Conservation (phyloP, 2,329 filamentous ascomycete species). For the Xylaria sp. region DNA sequence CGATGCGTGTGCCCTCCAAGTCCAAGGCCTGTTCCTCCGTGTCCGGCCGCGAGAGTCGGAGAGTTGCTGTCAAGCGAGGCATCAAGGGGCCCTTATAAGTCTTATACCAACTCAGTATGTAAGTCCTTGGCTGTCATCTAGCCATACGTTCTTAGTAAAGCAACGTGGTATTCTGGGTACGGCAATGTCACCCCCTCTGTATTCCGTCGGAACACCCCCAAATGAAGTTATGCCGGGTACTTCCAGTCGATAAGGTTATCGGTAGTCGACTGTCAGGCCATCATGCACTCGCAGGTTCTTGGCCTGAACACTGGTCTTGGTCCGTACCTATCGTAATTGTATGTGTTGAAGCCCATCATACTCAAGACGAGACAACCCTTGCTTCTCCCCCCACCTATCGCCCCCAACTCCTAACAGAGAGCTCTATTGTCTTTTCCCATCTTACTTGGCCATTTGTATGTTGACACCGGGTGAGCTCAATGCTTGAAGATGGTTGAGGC, state of each 20-base stretch:
- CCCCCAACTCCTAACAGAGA: neutral
- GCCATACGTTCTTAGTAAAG: neutral
- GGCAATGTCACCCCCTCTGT: conserved; percentile 5
- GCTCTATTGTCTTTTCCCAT: neutral
- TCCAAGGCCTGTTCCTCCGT: neutral
- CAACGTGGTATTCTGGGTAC: neutral
- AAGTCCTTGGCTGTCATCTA: neutral
- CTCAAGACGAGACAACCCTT: conserved; percentile 6
- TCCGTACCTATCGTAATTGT: neutral
- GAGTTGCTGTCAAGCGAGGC: neutral
- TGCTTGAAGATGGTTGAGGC: neutral
- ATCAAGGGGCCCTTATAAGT: neutral
- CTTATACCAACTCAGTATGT: too few relatives aligned
- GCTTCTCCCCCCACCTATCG: conserved; percentile 5
- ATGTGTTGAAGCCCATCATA: neutral
- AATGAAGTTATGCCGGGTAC: neutral
- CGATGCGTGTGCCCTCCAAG: neutral
- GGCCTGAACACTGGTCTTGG: neutral
- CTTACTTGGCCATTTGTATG: neutral
- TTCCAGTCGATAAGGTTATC: neutral
- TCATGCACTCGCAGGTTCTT: neutral
- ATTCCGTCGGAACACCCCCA: conserved; percentile 5
- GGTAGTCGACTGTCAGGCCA: neutral
- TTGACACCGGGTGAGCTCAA: neutral
- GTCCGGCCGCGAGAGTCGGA: neutral